Percentiles rank a stretch among this genome's conserved stretches.
phyloP scores from a whole-genome alignment of 2,329 filamentous ascomycete genomes.

The Xylariaceae sp. region DNA sequence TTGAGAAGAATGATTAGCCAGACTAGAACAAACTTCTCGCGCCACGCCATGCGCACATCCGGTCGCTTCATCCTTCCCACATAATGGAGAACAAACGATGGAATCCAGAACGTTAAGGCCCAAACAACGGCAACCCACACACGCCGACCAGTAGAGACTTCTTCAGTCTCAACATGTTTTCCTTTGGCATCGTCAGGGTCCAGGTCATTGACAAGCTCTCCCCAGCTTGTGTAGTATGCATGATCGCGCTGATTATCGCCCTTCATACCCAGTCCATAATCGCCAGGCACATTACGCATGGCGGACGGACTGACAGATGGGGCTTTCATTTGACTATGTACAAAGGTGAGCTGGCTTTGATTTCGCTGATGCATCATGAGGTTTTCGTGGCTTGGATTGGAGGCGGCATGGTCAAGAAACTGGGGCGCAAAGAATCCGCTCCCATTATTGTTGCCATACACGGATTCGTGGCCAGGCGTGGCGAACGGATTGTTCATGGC shows the following conservation, averaged over 20 bases:
- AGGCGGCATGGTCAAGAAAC: slow-evolving; percentile 54
- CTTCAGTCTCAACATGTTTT: slow-evolving; percentile 70
- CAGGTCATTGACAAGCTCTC: slow-evolving; percentile 62
- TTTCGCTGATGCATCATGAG: slow-evolving; percentile 58
- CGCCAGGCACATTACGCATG: slow-evolving; percentile 62
- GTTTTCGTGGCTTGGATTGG: slow-evolving; percentile 67
- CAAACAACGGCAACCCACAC: slow-evolving; percentile 81
- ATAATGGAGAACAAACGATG: slow-evolving; percentile 74
- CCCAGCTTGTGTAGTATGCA: slow-evolving; percentile 69
- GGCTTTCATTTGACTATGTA: slow-evolving; percentile 34
- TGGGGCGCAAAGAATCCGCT: slow-evolving; percentile 68
- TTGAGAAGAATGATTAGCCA: slow-evolving; percentile 80
- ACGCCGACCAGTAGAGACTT: slow-evolving; percentile 61
- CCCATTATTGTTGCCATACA: slow-evolving; percentile 58
- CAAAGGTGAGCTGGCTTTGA: slow-evolving; percentile 48
- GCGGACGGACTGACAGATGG: slow-evolving; percentile 60
- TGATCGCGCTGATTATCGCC: slow-evolving; percentile 74
- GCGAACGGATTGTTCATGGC: slow-evolving; percentile 30
- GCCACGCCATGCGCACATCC: slow-evolving; percentile 95
- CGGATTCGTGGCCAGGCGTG: slow-evolving; percentile 60
- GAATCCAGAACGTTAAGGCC: slow-evolving; percentile 90
- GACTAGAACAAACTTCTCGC: slow-evolving; percentile 86
- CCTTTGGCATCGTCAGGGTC: slow-evolving; percentile 76
- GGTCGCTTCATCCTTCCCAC: slow-evolving; percentile 95
- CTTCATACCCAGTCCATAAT: slow-evolving; percentile 85